phyloP scores from a whole-genome alignment of 345 rosid genomes.

The Aquilaria yunnanensis region DNA sequence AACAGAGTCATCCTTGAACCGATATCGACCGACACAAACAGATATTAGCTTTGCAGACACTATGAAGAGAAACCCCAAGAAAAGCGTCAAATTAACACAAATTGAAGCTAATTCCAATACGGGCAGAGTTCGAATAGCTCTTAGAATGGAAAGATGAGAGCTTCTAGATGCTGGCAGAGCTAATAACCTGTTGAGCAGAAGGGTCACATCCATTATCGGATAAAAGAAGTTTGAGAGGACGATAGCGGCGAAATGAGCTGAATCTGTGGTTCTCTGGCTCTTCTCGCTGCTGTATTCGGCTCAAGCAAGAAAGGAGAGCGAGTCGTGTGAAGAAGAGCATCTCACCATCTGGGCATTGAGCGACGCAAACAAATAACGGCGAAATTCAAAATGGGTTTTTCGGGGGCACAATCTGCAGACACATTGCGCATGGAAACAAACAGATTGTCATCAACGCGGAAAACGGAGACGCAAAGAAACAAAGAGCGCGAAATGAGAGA shows the following conservation, averaged over 20 bases:
- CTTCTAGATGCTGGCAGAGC: constrained; percentile 17
- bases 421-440: constrained; percentile 52
- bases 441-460: constrained; percentile 27
- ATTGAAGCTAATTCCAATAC: constrained; percentile 64
- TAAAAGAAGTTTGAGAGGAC: constrained; percentile 15
- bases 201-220: constrained; percentile 31
- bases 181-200: constrained; percentile 26
- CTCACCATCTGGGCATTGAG: constrained; percentile 44
- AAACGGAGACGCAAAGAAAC: constrained; percentile 18
- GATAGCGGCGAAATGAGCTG: constrained; percentile 22
- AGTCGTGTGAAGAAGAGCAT: constrained; percentile 45
- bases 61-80: constrained; percentile 53
- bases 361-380: constrained; percentile 14
- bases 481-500: constrained; percentile 15
- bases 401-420: constrained; percentile 40
- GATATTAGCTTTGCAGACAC: constrained; percentile 60
- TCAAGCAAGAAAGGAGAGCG: constrained; percentile 25
- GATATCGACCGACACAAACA: constrained; percentile 51
- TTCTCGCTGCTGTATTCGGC: constrained; percentile 10
- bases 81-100: constrained; percentile 61
- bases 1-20: constrained; percentile 63
- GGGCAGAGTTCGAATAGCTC: constrained; percentile 42
- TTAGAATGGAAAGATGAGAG: constrained; percentile 17
- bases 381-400: constrained; percentile 20
- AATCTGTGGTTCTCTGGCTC: constrained; percentile 23